Evolutionary conservation across 306 rosid species (phyloP).

Genomic region (Cucurbita pepo): DNA sequence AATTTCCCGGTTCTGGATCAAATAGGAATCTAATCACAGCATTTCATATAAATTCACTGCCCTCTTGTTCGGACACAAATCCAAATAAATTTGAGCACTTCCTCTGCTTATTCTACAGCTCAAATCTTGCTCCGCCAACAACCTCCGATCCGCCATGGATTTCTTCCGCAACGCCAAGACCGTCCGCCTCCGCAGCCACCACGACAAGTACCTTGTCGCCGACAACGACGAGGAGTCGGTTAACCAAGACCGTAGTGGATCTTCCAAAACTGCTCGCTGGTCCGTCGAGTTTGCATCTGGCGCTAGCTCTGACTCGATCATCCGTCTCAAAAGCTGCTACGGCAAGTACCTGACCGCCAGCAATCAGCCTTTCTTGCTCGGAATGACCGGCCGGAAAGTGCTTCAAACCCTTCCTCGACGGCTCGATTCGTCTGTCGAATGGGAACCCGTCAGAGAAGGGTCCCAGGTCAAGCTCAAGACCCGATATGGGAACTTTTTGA

Average conservation of each 20-base stretch:
- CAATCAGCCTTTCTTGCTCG: conserved; percentile 43
- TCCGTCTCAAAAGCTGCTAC: conserved; percentile 73
- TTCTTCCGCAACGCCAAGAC: conserved; percentile 61
- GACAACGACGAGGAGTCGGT: conserved; percentile 83
- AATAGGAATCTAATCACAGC: not conserved
- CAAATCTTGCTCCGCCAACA: conserved; percentile 18
- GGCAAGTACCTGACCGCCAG: conserved; percentile 80
- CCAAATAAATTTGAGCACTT: not conserved
- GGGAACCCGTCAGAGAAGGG: conserved; percentile 72
- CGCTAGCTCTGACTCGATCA: conserved; percentile 23
- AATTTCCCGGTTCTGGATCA: not conserved
- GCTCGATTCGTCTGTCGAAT: conserved; percentile 67
- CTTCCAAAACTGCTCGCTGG: conserved; percentile 59
- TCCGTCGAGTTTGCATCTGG: conserved; percentile 38
- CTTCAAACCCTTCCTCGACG: conserved; percentile 39
- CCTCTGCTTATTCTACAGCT: not conserved
- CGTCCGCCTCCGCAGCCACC: conserved; percentile 73
- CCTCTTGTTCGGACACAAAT: not conserved
- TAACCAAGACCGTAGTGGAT: conserved; percentile 47
- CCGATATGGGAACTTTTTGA: conserved; percentile 56
- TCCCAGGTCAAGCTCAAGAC: conserved; percentile 47
- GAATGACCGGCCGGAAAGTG: conserved; percentile 79
- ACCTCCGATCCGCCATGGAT: conserved; percentile 42
- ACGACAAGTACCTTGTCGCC: conserved; percentile 53
- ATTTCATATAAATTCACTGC: not conserved